Conservation (phyloP, 345 rosid genomes). For the Melastoma malabathricum region DNA sequence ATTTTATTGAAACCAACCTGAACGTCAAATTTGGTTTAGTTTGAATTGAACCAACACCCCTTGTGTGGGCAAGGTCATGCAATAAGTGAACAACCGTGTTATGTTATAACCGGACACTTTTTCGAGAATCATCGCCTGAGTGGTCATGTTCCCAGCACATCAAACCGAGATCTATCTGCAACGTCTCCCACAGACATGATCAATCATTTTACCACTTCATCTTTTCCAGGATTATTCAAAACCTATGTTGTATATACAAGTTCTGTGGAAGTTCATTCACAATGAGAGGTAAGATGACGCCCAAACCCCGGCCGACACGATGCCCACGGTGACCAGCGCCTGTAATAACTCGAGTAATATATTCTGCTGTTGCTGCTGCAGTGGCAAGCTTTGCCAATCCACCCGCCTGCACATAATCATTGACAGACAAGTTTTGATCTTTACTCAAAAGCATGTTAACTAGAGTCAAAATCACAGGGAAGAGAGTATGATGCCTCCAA, state of each 20-base stretch:
- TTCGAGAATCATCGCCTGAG: no score
- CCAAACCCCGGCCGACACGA: slow-evolving; percentile 75
- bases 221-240: background rate
- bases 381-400: slow-evolving; percentile 63
- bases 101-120: no score
- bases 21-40: no score
- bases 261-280: slow-evolving; percentile 10
- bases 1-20: no score
- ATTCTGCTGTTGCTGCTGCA: slow-evolving; percentile 41
- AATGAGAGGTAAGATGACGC: slow-evolving; percentile 41
- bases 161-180: no score
- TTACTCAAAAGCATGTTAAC: background rate
- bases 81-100: no score
- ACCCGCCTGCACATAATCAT: slow-evolving; percentile 30
- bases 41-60: no score
- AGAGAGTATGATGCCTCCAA: slow-evolving; percentile 3
- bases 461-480: background rate
- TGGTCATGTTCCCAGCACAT: no score
- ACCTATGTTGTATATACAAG: slow-evolving; percentile 15
- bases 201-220: no score
- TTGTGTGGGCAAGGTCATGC: no score
- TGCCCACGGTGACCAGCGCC: slow-evolving; percentile 62
- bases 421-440: no score
- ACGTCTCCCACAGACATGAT: no score
- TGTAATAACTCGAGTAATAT: slow-evolving; percentile 47